A percentile compares a stretch with the other conserved stretches of the same genome.
phyloP scores from a whole-genome alignment of 805 yeast species.

The Candida sphagnicola region DNA sequence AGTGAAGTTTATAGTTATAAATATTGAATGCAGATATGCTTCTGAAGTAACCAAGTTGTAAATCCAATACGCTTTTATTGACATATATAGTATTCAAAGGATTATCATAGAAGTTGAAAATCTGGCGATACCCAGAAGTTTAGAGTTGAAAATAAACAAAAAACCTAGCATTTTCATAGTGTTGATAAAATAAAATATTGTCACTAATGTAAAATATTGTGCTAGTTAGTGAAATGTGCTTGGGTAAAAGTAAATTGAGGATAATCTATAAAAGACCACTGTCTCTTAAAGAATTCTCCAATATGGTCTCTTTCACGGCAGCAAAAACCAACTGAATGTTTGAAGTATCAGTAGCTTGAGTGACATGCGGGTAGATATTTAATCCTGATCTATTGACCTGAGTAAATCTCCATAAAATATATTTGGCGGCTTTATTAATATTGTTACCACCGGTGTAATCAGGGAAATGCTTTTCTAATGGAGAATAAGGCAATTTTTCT shows the following conservation, averaged over 20 bases:
- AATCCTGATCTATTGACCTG: conserved; percentile 79
- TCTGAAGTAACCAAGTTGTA: neutral
- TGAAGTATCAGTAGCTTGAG: conserved; percentile 92
- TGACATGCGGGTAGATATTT: conserved; percentile 83
- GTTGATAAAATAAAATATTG: no score
- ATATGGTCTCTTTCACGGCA: conserved; percentile 74
- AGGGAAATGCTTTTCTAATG: conserved; percentile 79
- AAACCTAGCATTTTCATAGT: no score
- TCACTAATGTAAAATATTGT: no score
- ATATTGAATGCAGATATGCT: neutral
- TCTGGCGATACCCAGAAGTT: neutral
- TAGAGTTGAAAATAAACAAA: neutral
- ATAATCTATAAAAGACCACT: conserved; percentile 56
- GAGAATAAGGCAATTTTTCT: conserved; percentile 76
- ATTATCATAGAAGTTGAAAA: neutral
- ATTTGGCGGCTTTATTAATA: conserved; percentile 86
- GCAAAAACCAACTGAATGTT: conserved; percentile 84
- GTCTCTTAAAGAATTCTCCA: conserved; percentile 72
- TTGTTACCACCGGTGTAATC: conserved; percentile 90
- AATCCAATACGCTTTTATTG: neutral
- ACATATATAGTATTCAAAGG: neutral
- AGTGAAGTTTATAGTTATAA: neutral
- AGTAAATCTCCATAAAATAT: conserved; percentile 85
- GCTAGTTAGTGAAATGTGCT: no score
- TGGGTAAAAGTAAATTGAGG: no score